Evolutionary conservation across 805 yeast species (phyloP), one percentile per base, ranked within the genome.

Genomic region (Candida odintsovae): DNA sequence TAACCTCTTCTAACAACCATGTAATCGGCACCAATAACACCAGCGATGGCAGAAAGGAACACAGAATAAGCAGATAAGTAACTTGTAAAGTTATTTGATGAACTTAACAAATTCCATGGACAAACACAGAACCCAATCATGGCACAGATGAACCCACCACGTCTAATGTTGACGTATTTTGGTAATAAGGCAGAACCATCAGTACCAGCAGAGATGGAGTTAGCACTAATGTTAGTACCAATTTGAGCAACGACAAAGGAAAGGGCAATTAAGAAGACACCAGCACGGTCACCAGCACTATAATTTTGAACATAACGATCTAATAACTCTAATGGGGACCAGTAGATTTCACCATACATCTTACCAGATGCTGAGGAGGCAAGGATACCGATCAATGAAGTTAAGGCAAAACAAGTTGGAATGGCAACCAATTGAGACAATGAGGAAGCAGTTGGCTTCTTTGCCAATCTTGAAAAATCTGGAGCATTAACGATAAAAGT

Each of bases 401-500:
- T 89, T 49, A 88, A 58, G 4, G 90, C 83, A 66, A 87, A 89
- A 56, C 87, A 77, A 20, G 85, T 49, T 35, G 96, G 96, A 51
- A 90, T 79, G 2, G 92, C 72, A 37, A 84, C 58, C 37, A 73
- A 58, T 63, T 82, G 89, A 1, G 88, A 75, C 64, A 73, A 70
- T n/a, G 70, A 57, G 3, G 83, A 73, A 19, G 78, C 68, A 38
- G 56, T 63, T 43, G 75, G 71, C 19, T 78, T 80, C 52, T 72
- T 76, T 10, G 95, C 85, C 67, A 88, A 83, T 65, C 97, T 78
- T 22, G 95, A 76, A 65, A 89, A 89, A 70, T 89, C 97, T 2
- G 96, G 95, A 15, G 94, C 86, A 66, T 89, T 89, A 44, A 85
- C 77, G 58, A 90, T 85, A 57, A 89, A 74, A n/a, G 96, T 85